phyloP scores from a whole-genome alignment of 345 rosid species.

The Garcia nutans region DNA sequence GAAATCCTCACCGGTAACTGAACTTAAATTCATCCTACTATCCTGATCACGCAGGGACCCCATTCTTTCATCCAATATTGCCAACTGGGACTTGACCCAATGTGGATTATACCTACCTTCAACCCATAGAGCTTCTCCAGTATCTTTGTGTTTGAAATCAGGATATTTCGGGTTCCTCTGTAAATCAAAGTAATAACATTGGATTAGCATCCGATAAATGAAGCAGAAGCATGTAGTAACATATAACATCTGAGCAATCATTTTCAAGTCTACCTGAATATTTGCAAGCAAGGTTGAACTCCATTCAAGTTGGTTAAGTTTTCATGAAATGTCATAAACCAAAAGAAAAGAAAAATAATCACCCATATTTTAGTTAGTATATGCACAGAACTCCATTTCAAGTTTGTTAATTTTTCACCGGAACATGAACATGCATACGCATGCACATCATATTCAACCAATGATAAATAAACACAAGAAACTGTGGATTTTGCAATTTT shows the following conservation, averaged over 20 bases:
- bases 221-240: not conserved
- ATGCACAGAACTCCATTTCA: no score
- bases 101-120: conserved; percentile 60
- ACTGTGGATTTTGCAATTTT: not conserved
- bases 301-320: not conserved
- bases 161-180: conserved; percentile 67
- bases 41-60: conserved; percentile 33
- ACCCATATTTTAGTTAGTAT: not conserved
- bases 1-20: conserved; percentile 37
- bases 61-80: conserved; percentile 46
- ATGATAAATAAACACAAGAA: no score
- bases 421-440: no score
- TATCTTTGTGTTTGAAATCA: conserved; percentile 73
- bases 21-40: conserved; percentile 26
- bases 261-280: not conserved
- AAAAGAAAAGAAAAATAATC: not conserved
- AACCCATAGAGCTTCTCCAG: conserved; percentile 68
- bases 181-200: conserved; percentile 1
- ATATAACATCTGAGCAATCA: not conserved
- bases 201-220: not conserved
- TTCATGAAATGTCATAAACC: not conserved
- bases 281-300: not conserved
- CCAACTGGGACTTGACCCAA: conserved; percentile 61
- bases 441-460: no score
- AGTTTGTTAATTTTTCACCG: no score